A percentile compares a stretch with the other conserved stretches of the same genome.
Evolutionary conservation across 2,329 filamentous ascomycete species (phyloP).

Genomic region (Fusarium euwallaceae): DNA sequence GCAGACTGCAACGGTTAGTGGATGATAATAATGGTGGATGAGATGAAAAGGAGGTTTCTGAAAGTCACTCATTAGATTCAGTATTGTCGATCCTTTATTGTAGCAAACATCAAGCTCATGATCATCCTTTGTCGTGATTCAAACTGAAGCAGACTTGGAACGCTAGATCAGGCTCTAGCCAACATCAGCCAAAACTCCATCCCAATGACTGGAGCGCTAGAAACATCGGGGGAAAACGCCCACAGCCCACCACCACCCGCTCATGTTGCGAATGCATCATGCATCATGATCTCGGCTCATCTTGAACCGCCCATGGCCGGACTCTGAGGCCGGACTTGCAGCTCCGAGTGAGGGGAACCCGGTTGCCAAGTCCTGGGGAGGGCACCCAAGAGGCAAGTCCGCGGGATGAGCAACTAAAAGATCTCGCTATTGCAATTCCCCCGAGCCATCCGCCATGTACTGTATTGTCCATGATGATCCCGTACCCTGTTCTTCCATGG

Average conservation of each 20-base stretch:
- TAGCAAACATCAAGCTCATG: background rate
- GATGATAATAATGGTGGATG: background rate
- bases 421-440: slow-evolving; percentile 14
- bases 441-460: slow-evolving; percentile 30
- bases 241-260: background rate
- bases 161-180: background rate
- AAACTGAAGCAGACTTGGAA: background rate
- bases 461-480: background rate
- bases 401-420: slow-evolving; percentile 2
- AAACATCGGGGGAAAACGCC: background rate
- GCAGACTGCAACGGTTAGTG: background rate
- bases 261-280: slow-evolving; percentile 19
- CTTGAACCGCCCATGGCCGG: slow-evolving; percentile 14
- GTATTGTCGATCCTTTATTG: background rate
- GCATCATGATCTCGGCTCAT: slow-evolving; percentile 31
- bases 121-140: background rate
- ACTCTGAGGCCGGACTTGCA: slow-evolving; percentile 27
- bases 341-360: slow-evolving; percentile 30
- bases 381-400: slow-evolving; percentile 24
- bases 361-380: slow-evolving; percentile 30
- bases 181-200: background rate
- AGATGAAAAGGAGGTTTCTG: background rate
- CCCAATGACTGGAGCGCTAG: background rate
- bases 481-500: slow-evolving; percentile 23
- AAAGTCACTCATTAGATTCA: slow-evolving; percentile 4